Evolutionary conservation across 2,329 filamentous ascomycete species (phyloP).

Genomic region (Byssothecium circinans): DNA sequence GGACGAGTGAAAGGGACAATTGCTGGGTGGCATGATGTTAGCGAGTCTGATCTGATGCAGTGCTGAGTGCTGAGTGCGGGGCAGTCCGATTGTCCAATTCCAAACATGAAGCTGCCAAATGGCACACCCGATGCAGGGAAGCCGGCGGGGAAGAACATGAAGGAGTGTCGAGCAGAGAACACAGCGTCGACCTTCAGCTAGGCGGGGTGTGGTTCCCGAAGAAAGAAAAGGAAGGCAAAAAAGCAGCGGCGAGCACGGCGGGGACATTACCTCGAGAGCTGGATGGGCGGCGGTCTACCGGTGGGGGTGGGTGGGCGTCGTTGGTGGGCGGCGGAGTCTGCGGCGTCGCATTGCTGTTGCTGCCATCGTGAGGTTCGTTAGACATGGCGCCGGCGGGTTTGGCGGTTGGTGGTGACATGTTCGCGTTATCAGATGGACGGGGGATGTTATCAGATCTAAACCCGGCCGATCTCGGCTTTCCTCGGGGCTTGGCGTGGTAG

Average conservation of each 20-base stretch:
- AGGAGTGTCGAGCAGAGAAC: too few species aligned
- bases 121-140: neutral
- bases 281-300: conserved; percentile 6
- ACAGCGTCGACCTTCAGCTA: too few species aligned
- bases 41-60: neutral
- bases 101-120: neutral
- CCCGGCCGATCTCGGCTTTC: conserved; percentile 17
- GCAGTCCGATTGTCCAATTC: neutral
- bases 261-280: conserved; percentile 19
- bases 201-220: neutral
- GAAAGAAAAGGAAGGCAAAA: neutral
- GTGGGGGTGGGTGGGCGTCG: neutral
- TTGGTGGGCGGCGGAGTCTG: conserved; percentile 8
- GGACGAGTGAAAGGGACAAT: conserved; percentile 8
- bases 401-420: conserved; percentile 14
- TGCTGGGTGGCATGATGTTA: conserved; percentile 2
- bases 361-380: conserved; percentile 1
- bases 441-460: conserved; percentile 11
- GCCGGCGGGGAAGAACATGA: neutral
- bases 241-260: too few species aligned
- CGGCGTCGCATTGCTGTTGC: conserved; percentile 3
- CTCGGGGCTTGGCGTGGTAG: conserved; percentile 1
- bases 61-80: neutral
- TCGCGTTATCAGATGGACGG: conserved; percentile 32
- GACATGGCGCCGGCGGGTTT: conserved; percentile 11